Base-by-base conservation (phyloP, 2,329 filamentous ascomycete genomes). In the Talaromyces sp. region DNA sequence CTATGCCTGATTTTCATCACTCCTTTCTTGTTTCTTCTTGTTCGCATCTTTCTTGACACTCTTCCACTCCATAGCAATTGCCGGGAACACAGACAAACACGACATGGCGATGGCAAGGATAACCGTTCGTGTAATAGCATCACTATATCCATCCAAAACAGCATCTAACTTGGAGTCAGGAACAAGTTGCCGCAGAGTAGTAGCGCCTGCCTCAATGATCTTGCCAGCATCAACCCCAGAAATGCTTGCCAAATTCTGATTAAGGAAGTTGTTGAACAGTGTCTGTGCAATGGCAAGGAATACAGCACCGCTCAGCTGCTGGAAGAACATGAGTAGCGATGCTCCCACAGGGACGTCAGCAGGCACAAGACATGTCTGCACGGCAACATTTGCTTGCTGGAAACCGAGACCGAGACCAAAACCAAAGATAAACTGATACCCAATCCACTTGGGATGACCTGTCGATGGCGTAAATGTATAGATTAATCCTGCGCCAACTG, bases 261-360 rank as follows among this genome's bases (percentile, higher is more conserved):
- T 17, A 8, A 49, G 19, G 19, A 43, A 36, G 14, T 43, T 49
- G 2, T 16, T 8, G 29, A 49, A 49, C 3, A 49, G 40, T 17
- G 39, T 49, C 32, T 49, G 16, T 4, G 47, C 47, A 20, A 49
- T 37, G 9, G 39, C 16, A 14, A 40, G n/a, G 40, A 49, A 49
- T 16, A 49, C 7, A 17, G 47, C 37, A 19, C 47, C 47, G 10
- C 14, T 29, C 14, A 49, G 17, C 22, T 43, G 37, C 47, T 49
- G 47, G 14, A 32, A 33, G 39, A 49, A 49, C 47, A 49, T 49
- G n/a, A 49, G 39, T 9, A 49, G 14, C 14, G 47, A 43, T 6
- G 47, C 40, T 11, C 47, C 47, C 10, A 49, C 13, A 3, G 47
- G 30, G 5, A 49, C 47, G 36, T 49, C 47, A 13, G 30, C 29